These are phyloP conservation scores for Elymus sibiricus DNA, from an alignment of 176 grass and related monocot species.

Conservation along the genomic window DNA sequence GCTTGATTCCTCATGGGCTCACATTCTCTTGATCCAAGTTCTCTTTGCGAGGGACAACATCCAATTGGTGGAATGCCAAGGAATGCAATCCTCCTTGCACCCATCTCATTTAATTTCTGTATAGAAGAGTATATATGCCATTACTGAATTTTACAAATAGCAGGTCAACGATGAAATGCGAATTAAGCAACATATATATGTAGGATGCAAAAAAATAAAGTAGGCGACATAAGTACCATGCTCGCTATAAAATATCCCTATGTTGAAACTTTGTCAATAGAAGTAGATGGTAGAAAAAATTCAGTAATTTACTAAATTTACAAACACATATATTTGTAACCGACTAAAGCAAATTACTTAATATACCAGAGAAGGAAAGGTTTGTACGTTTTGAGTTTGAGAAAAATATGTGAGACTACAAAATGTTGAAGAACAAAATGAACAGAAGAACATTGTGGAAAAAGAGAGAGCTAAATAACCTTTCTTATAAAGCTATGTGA, in stretches of 20 bases:
- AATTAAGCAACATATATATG: background rate
- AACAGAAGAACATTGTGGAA: background rate
- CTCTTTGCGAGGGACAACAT: constrained; percentile 60
- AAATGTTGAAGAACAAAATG: background rate
- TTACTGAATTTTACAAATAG: background rate
- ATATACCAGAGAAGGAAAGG: background rate
- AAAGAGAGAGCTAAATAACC: background rate
- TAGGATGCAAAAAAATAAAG: background rate
- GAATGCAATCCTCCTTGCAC: constrained; percentile 53
- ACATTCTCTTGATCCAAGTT: constrained; percentile 33
- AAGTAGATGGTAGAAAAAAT: background rate
- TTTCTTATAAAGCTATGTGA: background rate
- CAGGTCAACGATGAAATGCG: background rate
- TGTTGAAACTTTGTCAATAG: background rate
- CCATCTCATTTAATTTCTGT: constrained; percentile 48
- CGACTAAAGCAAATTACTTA: background rate
- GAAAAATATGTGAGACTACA: background rate
- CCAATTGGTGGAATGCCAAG: constrained; percentile 62
- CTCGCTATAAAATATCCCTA: background rate
- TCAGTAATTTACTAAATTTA: too few relatives aligned
- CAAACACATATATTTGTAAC: background rate
- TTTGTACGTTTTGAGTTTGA: background rate
- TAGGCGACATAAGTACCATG: background rate
- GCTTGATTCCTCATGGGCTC: constrained; percentile 48
- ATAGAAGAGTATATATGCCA: background rate